A percentile compares a stretch with the other conserved stretches of the same genome.
Evolutionary conservation across 148 eudicot genomes (phyloP).

Genomic region (Camellia granthamiana): DNA sequence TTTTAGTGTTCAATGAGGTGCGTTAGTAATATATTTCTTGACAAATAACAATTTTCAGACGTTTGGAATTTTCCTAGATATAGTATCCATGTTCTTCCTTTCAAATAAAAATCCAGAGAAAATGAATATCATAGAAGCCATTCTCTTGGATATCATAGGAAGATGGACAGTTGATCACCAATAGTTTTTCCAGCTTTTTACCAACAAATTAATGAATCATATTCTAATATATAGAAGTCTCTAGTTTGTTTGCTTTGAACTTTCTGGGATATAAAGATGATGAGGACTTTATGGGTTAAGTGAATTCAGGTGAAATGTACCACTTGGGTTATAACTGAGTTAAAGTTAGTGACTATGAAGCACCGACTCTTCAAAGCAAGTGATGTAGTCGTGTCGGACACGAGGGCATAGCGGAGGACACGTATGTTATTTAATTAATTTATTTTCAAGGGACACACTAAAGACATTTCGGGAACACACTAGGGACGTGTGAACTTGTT

Average conservation of each 20-base stretch:
- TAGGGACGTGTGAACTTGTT: no score
- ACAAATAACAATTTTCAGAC: no score
- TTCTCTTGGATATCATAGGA: not conserved
- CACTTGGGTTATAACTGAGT: not conserved
- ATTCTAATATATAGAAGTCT: not conserved
- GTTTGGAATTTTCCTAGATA: slow-evolving; percentile 23
- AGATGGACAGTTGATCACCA: not conserved
- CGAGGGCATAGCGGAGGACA: no score
- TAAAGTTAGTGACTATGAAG: not conserved
- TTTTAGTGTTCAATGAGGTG: no score
- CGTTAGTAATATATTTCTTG: no score
- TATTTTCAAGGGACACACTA: no score
- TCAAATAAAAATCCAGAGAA: not conserved
- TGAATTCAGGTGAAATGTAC: not conserved
- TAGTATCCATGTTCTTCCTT: not conserved
- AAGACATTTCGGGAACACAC: no score
- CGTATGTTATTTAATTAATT: no score
- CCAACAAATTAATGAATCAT: not conserved
- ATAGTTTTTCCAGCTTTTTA: not conserved
- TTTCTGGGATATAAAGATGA: not conserved
- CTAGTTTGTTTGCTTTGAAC: not conserved
- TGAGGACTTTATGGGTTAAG: no score
- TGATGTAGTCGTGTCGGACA: no score
- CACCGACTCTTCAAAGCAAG: no score
- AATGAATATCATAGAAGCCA: not conserved